Base-by-base conservation (phyloP, 768 basidiomycete species). In the Lactifluus subvellereus region DNA sequence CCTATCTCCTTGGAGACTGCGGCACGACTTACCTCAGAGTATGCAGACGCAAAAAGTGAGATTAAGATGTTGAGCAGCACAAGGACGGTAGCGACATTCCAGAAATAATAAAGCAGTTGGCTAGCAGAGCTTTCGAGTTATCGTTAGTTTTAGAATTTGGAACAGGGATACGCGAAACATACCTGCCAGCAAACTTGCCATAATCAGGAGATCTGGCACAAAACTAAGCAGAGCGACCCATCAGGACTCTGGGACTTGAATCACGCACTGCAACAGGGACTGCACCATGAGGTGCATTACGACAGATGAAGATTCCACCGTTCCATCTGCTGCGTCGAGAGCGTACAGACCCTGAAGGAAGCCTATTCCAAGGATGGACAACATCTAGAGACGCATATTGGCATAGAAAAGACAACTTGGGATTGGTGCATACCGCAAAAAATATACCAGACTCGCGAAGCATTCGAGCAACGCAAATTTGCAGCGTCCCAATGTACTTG, bases 401-500 rank as follows among this genome's bases (percentile, higher is more conserved):
- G 43, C 11, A 48, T 47, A 11, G 54, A 47, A 16, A 54, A 8
- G 35, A 38, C 38, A 54, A 40, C 40, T 27, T 30, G n/a, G 22
- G 14, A 14, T 11, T 47, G 16, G 33, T 30, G 2, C 81, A 43
- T 68, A 95, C 89, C 56, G 89, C 89, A 74, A 95, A 94, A 77
- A 95, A 95, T 53, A 97, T 80, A 3, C 91, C 87, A 20, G 92
- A 94, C 74, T 98, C 94, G 70, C 89, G 87, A 65, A 98, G 75
- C 94, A 98, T 98, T 13, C 93, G 81, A 20, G 91, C 85, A 2
- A 96, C 85, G 64, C 94, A 95, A 33, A 98, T 93, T 71, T 96
- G 93, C 86, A 97, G 86, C 0, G 89, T 94, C 8, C 94, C 94
- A 51, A 98, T 84, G 68, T 90, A 90, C 85, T 92, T 89, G 74